A percentile compares a stretch with the other conserved stretches of the same genome.
These are phyloP conservation scores for Fomitopsis betulina DNA, from an alignment of 1,284 basidiomycete species.

Conservation along the genomic window DNA sequence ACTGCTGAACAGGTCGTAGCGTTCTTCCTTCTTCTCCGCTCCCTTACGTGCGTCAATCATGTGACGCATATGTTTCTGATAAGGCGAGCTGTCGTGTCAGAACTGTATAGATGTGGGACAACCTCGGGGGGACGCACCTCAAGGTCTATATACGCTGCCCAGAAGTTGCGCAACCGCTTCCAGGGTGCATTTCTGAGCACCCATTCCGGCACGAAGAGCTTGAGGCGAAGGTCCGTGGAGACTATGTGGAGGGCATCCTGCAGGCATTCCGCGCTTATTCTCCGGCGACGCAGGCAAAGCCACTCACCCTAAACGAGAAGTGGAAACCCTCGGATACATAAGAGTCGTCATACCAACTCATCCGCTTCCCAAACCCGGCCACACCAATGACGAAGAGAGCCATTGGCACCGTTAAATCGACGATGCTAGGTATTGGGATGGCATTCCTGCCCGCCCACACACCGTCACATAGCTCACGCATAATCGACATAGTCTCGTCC, in stretches of 20 bases:
- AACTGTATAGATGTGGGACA: not conserved
- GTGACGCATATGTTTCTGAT: conserved; percentile 41
- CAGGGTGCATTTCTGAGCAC: conserved; percentile 33
- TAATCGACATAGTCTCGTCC: conserved; percentile 44
- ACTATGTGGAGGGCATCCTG: conserved; percentile 44
- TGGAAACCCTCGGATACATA: conserved; percentile 39
- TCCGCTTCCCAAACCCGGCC: conserved; percentile 53
- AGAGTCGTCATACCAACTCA: conserved; percentile 45
- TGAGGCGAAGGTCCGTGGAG: conserved; percentile 37
- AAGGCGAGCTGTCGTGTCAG: not conserved
- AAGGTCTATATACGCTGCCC: conserved; percentile 44
- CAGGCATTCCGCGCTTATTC: not conserved
- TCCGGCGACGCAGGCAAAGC: not conserved
- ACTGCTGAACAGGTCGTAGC: conserved; percentile 52
- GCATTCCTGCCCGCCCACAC: conserved; percentile 31
- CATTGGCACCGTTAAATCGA: conserved; percentile 46
- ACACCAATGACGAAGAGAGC: conserved; percentile 52
- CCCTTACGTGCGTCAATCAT: conserved; percentile 46
- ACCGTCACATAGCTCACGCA: conserved; percentile 32
- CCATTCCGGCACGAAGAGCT: conserved; percentile 42
- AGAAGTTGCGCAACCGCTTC: conserved; percentile 30
- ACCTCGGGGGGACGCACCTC: conserved; percentile 27
- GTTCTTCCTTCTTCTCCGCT: conserved; percentile 29
- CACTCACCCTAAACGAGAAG: conserved; percentile 46
- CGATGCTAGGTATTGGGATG: conserved; percentile 27